Evolutionary conservation across 345 rosid species (phyloP).

Genomic region (Pistacia atlantica): DNA sequence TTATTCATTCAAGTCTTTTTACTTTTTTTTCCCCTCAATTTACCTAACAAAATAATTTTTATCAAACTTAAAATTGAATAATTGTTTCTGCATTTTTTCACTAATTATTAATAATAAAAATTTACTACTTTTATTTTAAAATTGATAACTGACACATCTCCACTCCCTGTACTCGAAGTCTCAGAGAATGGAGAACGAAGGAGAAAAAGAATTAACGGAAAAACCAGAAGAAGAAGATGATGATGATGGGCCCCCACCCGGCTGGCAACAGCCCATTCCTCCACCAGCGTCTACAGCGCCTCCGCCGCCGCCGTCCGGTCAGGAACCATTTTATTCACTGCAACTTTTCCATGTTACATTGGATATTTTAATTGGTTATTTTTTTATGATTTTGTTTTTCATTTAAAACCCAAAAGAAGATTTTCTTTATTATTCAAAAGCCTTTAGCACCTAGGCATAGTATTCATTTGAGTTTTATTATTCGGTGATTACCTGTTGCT

Average conservation of each 20-base stretch:
- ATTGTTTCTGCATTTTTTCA: too few relatives aligned
- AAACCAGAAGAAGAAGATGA: conserved; percentile 6
- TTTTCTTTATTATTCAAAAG: background rate
- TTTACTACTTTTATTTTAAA: background rate
- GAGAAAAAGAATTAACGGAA: background rate
- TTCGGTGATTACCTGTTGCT: background rate
- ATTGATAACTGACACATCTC: too few relatives aligned
- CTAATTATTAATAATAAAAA: too few relatives aligned
- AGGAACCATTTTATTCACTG: background rate
- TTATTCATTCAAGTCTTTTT: too few relatives aligned
- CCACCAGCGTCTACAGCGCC: background rate
- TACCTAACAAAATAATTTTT: too few relatives aligned
- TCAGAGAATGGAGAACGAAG: conserved; percentile 12
- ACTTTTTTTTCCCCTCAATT: too few relatives aligned
- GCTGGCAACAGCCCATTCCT: conserved; percentile 17
- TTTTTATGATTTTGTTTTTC: background rate
- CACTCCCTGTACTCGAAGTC: background rate
- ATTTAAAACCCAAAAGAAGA: background rate
- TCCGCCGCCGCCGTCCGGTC: background rate
- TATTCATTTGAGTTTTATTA: background rate
- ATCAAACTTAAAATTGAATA: too few relatives aligned
- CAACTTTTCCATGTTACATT: background rate
- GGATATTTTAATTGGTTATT: background rate
- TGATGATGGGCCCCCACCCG: conserved; percentile 15
- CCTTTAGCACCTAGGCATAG: background rate